Evolutionary conservation across 75 land plant genomes (phyloP), one percentile per base, ranked within the genome.

Genomic region (Ceratopteris richardii): DNA sequence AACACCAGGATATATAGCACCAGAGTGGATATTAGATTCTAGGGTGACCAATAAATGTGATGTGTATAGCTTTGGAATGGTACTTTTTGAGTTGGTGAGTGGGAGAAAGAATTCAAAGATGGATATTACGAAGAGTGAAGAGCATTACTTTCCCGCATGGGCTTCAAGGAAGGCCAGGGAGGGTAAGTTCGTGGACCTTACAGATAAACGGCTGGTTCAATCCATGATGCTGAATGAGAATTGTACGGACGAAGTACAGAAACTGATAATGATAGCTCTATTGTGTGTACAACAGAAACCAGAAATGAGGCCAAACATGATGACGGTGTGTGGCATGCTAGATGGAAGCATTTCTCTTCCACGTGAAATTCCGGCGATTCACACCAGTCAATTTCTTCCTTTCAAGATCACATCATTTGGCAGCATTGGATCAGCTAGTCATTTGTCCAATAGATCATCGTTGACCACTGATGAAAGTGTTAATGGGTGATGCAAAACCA

Each of bases 11-110:
- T 54, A 54, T 24, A 23, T 54, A 18, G 66, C 66, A 54, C 58
- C 58, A 19, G 58, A 64, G 21, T 54, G 58, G 46, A 7, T 64
- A 1, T n/a, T 7, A 11, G 23, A 40, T 1, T 24, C 47, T 2
- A 13, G 2, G 11, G 31, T 37, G 1, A 54, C 62, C 23, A 14
- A 20, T 11, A 56, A 66, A 57, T 23, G 26, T 25, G 63, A 66
- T 13, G 63, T 56, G 31, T 57, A 56, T 60, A 57, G 63, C 33
- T 57, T 40, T 40, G 62, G 68, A 11, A 40, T 66, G 60, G 29
- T 55, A 42, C 58, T 54, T 26, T 39, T 64, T 1, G 66, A 64
- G 42, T 21, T 64, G 9, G 14, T 52, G 7, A 22, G 58, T 36
- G 57, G 66, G n/a, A 36, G 66, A 6, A 64, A 40, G 41, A 54